Percentiles rank a stretch among this genome's conserved stretches.
Conservation (phyloP, 176 grass and related monocot genomes). For the Pharus latifolius region DNA sequence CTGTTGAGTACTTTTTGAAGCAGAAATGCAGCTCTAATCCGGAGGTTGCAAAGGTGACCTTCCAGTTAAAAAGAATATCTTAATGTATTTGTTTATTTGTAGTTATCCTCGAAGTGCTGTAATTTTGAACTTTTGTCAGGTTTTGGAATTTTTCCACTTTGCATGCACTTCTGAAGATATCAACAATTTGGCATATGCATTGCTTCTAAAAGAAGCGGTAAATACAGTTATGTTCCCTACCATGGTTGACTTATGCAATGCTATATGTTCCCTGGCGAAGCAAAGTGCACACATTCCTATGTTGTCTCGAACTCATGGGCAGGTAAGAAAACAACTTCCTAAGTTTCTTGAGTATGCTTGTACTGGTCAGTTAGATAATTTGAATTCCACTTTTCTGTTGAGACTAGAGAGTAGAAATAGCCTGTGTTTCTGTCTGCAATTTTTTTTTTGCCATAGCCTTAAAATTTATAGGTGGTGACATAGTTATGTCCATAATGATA, state of each 20-base stretch:
- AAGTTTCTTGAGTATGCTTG: not conserved
- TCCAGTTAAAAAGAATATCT: not conserved
- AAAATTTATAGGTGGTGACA: too few species aligned
- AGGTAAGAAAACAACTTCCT: constrained; percentile 34
- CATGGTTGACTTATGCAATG: constrained; percentile 50
- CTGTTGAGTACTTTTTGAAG: constrained; percentile 91
- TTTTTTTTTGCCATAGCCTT: too few species aligned
- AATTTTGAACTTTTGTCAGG: constrained; percentile 31
- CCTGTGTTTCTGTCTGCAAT: too few species aligned
- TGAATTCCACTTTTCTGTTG: too few species aligned
- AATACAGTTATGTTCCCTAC: constrained; percentile 66
- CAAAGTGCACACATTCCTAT: constrained; percentile 52
- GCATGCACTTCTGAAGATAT: constrained; percentile 97
- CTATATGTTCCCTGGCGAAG: constrained; percentile 52
- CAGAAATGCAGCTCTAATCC: constrained; percentile 70
- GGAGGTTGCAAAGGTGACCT: constrained; percentile 53
- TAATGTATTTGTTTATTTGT: not conserved
- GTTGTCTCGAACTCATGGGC: constrained; percentile 81
- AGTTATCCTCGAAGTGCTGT: not conserved
- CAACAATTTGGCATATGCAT: constrained; percentile 78
- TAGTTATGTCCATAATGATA: not conserved
- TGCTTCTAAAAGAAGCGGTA: constrained; percentile 72
- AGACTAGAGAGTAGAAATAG: too few species aligned
- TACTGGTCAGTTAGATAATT: too few species aligned
- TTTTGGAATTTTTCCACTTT: constrained; percentile 93